These are phyloP conservation scores for Cyclocybe aegerita DNA, from an alignment of 768 basidiomycete genomes.

Conservation along the genomic window DNA sequence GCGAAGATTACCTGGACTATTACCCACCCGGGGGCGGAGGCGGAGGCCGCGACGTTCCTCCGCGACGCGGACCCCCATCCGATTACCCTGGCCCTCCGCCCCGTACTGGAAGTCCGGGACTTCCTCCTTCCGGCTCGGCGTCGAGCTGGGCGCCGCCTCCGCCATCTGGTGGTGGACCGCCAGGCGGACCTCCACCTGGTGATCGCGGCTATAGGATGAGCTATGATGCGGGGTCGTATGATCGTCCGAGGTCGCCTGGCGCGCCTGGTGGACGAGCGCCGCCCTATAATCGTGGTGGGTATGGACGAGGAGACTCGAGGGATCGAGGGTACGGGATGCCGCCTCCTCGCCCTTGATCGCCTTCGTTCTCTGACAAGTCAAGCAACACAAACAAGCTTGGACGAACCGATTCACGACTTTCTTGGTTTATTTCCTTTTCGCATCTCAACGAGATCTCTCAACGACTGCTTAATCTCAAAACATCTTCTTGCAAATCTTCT, in stretches of 20 bases:
- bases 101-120: constrained; percentile 17
- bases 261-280: constrained; percentile 19
- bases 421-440: too few relatives aligned
- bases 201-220: constrained; percentile 34
- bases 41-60: neutral
- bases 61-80: constrained; percentile 18
- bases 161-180: constrained; percentile 11
- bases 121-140: constrained; percentile 12
- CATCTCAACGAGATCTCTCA: too few relatives aligned
- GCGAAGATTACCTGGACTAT: constrained; percentile 42
- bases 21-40: constrained; percentile 28
- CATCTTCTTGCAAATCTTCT: too few relatives aligned
- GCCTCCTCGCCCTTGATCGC: constrained; percentile 1
- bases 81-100: constrained; percentile 22
- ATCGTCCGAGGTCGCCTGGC: constrained; percentile 33
- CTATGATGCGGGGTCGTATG: constrained; percentile 30
- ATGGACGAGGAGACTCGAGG: constrained; percentile 12
- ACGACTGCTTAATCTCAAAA: too few relatives aligned
- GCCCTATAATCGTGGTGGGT: constrained; percentile 20
- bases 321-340: constrained; percentile 12
- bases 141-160: constrained; percentile 21
- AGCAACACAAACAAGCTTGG: too few relatives aligned
- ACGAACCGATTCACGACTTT: too few relatives aligned
- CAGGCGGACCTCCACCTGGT: constrained; percentile 17
- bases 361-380: neutral